These are phyloP conservation scores for Beauveria medogensis DNA, from an alignment of 2,329 filamentous ascomycete genomes.

Conservation along the genomic window DNA sequence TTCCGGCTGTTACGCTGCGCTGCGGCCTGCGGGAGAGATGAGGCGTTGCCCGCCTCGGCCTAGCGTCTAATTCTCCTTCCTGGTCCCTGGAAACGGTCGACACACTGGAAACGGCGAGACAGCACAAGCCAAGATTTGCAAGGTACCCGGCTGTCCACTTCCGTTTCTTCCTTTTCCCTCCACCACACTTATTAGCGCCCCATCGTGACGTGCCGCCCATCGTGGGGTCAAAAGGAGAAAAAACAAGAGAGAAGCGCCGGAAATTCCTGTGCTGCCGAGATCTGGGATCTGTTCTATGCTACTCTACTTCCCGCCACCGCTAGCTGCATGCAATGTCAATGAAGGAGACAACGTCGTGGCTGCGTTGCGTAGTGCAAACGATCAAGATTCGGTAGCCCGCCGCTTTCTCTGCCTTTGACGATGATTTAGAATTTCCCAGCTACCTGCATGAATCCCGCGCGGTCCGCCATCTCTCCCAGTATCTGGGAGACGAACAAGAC, in stretches of 20 bases:
- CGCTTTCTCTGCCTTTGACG: neutral
- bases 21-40: constrained; percentile 1
- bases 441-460: too few species aligned
- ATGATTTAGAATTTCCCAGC: neutral
- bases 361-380: neutral
- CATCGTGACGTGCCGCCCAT: constrained; percentile 9
- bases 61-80: neutral
- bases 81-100: constrained; percentile 2
- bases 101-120: constrained; percentile 8
- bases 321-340: constrained; percentile 1
- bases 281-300: constrained; percentile 7
- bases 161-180: neutral
- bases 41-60: neutral
- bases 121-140: neutral
- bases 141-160: neutral
- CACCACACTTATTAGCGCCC: neutral
- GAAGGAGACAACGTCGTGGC: neutral
- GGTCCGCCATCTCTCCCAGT: too few species aligned
- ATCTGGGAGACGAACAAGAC: too few species aligned
- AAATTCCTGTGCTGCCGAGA: constrained; percentile 8
- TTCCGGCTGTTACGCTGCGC: neutral
- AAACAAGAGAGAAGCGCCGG: constrained; percentile 1
- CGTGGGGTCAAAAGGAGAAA: constrained; percentile 3
- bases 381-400: neutral
- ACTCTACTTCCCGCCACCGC: constrained; percentile 1